Evolutionary conservation across 179 eudicot genomes (phyloP), one percentile per base, ranked within the genome.

Genomic region (Silene coronaria): DNA sequence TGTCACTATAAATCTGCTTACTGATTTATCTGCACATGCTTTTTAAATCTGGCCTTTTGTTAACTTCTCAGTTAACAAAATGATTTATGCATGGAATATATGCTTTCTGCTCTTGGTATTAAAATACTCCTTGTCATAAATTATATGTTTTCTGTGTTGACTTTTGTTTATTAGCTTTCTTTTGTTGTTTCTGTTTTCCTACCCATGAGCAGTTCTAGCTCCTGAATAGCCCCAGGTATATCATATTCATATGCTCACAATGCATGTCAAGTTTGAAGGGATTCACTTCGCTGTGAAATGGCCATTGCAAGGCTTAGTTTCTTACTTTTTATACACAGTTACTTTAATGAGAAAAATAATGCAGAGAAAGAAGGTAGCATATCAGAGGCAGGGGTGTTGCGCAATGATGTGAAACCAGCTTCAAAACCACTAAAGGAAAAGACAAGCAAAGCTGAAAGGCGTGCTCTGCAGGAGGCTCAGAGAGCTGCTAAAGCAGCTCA

Each of bases 391-490:
- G 75, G 75, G 70, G 78, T 77, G 53, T 75, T 75, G 74, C 79
- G 72, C 77, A 83, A 82, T 74, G 96, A 84, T n/a, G 75, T 71
- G 59, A 69, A 79, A 32, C 75, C 67, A 16, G 75, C 78, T 71
- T 72, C 84, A 55, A 92, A 88, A 77, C 86, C 91, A 16, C 69
- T 77, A 45, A 95, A 95, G 80, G 91, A 89, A 70, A 95, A 88
- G 83, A 78, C 88, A 12, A 89, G 95, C 36, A 95, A 92, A 84
- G 97, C 97, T 63, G 99, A 95, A 78, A 88, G 99, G 76, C 90
- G 98, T 73, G 91, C 97, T 67, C 78, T 89, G 75, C 97, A 95
- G 79, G 99, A 92, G 83, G 92, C 97, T 57, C 97, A 92, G 55
- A 86, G 97, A 81, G 93, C 98, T 86, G 97, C 94, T 60, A 92